Evolutionary conservation across 345 rosid species (phyloP).

Genomic region (Diplotaxis tenuifolia): DNA sequence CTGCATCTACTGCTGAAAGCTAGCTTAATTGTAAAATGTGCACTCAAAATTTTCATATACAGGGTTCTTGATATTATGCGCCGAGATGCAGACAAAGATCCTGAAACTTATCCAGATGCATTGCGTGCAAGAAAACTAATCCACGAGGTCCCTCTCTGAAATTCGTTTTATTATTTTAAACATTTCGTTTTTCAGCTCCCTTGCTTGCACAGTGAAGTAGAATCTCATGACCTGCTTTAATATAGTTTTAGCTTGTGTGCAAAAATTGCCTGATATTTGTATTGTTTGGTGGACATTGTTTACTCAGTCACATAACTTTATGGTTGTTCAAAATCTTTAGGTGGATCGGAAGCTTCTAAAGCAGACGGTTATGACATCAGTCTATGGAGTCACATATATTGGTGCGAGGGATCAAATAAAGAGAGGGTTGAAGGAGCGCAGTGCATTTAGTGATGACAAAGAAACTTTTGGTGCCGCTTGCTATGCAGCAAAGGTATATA

Average conservation of each 20-base stretch:
- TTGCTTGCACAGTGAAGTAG: conserved; percentile 19
- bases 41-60: conserved; percentile 28
- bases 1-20: conserved; percentile 16
- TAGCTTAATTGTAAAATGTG: not conserved
- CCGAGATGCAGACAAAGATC: conserved; percentile 80
- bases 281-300: conserved; percentile 22
- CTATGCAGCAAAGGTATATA: conserved; percentile 98
- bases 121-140: conserved; percentile 58
- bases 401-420: conserved; percentile 97
- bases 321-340: conserved; percentile 58
- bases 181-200: not conserved
- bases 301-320: too few species aligned
- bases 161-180: not conserved
- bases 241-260: conserved; percentile 16
- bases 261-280: conserved; percentile 13
- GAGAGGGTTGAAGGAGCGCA: conserved; percentile 92
- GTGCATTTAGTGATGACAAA: conserved; percentile 50
- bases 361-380: conserved; percentile 99
- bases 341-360: conserved; percentile 98
- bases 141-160: conserved; percentile 54
- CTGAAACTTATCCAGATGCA: conserved; percentile 66
- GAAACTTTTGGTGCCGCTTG: conserved; percentile 70
- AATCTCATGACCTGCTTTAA: not conserved
- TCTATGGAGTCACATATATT: conserved; percentile 93
- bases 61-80: conserved; percentile 82